phyloP scores from a whole-genome alignment of 176 grass and related monocot genomes.

The Oropetium thomaeum region DNA sequence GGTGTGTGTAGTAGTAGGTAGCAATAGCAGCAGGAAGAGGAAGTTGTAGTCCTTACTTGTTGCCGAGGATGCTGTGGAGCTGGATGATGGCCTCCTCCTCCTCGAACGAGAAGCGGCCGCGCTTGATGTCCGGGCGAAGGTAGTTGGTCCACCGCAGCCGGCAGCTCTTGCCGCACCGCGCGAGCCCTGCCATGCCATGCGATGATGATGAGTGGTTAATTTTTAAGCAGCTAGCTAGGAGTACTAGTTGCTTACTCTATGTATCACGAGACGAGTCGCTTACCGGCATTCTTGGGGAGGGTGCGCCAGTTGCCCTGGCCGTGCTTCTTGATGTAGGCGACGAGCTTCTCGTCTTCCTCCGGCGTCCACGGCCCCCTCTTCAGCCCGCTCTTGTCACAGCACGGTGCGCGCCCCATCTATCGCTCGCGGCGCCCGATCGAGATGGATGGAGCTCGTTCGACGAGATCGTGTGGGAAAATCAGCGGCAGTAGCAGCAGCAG shows the following conservation, averaged over 20 bases:
- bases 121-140: constrained; percentile 90
- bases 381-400: constrained; percentile 81
- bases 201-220: neutral
- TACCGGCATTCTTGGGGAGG: constrained; percentile 93
- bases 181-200: constrained; percentile 38
- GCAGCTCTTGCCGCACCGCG: constrained; percentile 98
- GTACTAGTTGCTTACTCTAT: too few species aligned
- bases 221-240: too few species aligned
- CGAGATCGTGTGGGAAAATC: neutral
- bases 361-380: constrained; percentile 93
- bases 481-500: too few species aligned
- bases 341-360: constrained; percentile 95
- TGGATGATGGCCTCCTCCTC: constrained; percentile 98
- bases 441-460: neutral
- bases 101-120: constrained; percentile 95
- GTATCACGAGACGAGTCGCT: too few species aligned
- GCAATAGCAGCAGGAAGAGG: too few species aligned
- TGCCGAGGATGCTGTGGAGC: constrained; percentile 87
- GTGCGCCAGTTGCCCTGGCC: constrained; percentile 93
- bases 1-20: neutral
- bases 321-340: constrained; percentile 81
- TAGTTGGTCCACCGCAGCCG: constrained; percentile 97
- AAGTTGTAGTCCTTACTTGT: constrained; percentile 88
- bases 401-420: constrained; percentile 81
- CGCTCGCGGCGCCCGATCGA: neutral